These are phyloP conservation scores for Phytophthora citrophthora DNA, from an alignment of 352 stramenopile species.

Conservation along the genomic window DNA sequence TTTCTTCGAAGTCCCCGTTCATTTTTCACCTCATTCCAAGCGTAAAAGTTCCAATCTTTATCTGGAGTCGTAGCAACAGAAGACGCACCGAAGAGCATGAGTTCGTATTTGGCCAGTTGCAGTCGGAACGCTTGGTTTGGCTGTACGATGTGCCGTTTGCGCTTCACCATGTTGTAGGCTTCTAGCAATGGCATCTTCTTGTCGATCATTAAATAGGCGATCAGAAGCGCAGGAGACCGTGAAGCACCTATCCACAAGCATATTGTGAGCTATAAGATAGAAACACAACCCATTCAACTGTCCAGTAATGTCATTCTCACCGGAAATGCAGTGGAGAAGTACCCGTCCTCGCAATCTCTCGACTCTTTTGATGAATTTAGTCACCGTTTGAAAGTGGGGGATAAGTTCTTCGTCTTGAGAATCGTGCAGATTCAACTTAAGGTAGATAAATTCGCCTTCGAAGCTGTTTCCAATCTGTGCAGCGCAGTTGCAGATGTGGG, in stretches of 20 bases:
- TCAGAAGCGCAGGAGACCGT: conserved; percentile 56
- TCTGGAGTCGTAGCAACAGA: conserved; percentile 60
- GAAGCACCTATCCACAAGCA: conserved; percentile 43
- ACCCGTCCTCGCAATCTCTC: conserved; percentile 54
- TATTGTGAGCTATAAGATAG: background rate
- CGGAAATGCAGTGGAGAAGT: conserved; percentile 67
- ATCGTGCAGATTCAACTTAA: conserved; percentile 63
- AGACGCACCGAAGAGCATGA: conserved; percentile 59
- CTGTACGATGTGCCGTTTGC: conserved; percentile 51
- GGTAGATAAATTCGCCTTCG: conserved; percentile 72
- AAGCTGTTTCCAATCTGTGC: conserved; percentile 59
- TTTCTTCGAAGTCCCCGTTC: conserved; percentile 3
- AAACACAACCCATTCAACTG: background rate
- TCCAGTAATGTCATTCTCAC: conserved; percentile 3
- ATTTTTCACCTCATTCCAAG: conserved; percentile 73
- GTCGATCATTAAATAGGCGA: conserved; percentile 77
- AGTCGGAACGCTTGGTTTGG: conserved; percentile 70
- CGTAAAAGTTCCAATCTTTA: conserved; percentile 77
- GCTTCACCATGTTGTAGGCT: conserved; percentile 61
- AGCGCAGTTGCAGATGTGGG: conserved; percentile 73
- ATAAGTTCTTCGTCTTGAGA: conserved; percentile 57
- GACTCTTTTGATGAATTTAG: conserved; percentile 58
- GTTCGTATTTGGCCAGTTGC: conserved; percentile 73
- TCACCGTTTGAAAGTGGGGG: conserved; percentile 60
- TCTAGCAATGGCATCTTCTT: conserved; percentile 65